phyloP scores from a whole-genome alignment of 2,329 filamentous ascomycete species.

The Fusarium brachygibbosum region DNA sequence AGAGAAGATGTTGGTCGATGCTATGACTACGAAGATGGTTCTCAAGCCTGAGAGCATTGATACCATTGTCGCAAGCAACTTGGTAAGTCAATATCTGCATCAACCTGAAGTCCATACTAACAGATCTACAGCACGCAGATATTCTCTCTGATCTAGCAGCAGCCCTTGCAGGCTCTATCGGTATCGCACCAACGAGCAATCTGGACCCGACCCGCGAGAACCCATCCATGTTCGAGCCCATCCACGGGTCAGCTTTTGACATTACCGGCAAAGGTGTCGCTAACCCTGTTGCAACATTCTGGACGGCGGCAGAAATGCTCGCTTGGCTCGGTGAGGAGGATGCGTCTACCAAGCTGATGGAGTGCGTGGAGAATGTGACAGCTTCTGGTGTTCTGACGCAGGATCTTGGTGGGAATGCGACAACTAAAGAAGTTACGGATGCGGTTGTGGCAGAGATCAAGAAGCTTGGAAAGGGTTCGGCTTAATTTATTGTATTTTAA shows the following conservation, averaged over 20 bases:
- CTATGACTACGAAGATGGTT: slow-evolving; percentile 75
- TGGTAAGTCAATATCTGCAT: slow-evolving; percentile 49
- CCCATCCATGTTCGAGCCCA: slow-evolving; percentile 72
- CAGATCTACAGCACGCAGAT: slow-evolving; percentile 62
- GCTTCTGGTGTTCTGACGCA: slow-evolving; percentile 65
- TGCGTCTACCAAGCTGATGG: slow-evolving; percentile 63
- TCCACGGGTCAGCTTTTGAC: slow-evolving; percentile 71
- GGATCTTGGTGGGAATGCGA: slow-evolving; percentile 65
- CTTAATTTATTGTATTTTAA: not conserved
- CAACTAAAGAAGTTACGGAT: slow-evolving; percentile 54
- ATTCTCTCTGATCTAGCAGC: slow-evolving; percentile 79
- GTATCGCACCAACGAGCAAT: slow-evolving; percentile 78
- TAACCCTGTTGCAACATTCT: slow-evolving; percentile 71
- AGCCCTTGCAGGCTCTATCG: slow-evolving; percentile 77
- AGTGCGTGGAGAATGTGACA: slow-evolving; percentile 66
- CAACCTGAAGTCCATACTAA: not conserved
- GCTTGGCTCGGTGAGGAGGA: slow-evolving; percentile 68
- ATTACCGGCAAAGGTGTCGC: slow-evolving; percentile 69
- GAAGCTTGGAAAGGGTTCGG: slow-evolving; percentile 27
- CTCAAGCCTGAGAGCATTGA: slow-evolving; percentile 70
- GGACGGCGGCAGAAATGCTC: slow-evolving; percentile 71
- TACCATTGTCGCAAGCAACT: slow-evolving; percentile 74
- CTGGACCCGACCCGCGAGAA: slow-evolving; percentile 70
- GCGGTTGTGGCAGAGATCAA: slow-evolving; percentile 50
- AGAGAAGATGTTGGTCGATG: slow-evolving; percentile 77